Evolutionary conservation across 1,139 yeast species (phyloP).

Genomic region (Sugiyamaella sp.): DNA sequence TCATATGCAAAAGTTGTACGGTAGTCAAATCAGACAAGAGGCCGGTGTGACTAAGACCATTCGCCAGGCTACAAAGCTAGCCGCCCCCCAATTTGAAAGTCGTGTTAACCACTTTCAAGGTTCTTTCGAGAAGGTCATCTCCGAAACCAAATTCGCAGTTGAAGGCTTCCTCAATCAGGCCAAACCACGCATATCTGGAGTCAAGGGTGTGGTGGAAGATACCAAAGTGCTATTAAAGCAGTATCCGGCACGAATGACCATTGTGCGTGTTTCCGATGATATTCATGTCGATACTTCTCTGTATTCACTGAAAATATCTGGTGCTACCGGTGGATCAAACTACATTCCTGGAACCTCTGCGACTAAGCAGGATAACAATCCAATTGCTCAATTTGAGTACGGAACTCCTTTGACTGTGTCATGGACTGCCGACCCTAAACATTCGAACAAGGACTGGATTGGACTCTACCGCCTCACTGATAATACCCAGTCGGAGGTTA

Average conservation of each 20-base stretch:
- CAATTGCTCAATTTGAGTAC: conserved; percentile 29
- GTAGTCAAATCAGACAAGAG: conserved; percentile 52
- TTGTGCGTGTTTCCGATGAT: conserved; percentile 40
- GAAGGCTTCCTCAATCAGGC: conserved; percentile 42
- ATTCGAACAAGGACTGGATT: conserved; percentile 66
- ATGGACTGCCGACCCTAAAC: conserved; percentile 59
- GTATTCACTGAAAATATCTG: conserved; percentile 33
- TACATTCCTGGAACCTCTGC: background rate
- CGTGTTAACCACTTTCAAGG: conserved; percentile 41
- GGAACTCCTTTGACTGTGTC: conserved; percentile 58
- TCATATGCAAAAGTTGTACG: conserved; percentile 80
- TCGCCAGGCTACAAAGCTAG: conserved; percentile 45
- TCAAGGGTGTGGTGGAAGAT: conserved; percentile 38
- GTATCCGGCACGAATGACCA: conserved; percentile 44
- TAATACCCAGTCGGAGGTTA: conserved; percentile 60
- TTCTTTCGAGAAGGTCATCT: conserved; percentile 45
- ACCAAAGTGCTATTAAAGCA: conserved; percentile 41
- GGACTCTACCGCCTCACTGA: conserved; percentile 72
- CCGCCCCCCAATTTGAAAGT: conserved; percentile 38
- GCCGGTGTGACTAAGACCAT: conserved; percentile 71
- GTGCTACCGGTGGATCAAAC: conserved; percentile 20
- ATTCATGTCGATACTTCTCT: conserved; percentile 34
- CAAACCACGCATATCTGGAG: conserved; percentile 37
- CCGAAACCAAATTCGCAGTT: conserved; percentile 41
- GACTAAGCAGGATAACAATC: conserved; percentile 8